Evolutionary conservation across 169 alveolate species (phyloP).

Genomic region (Amoebophrya sp.): DNA sequence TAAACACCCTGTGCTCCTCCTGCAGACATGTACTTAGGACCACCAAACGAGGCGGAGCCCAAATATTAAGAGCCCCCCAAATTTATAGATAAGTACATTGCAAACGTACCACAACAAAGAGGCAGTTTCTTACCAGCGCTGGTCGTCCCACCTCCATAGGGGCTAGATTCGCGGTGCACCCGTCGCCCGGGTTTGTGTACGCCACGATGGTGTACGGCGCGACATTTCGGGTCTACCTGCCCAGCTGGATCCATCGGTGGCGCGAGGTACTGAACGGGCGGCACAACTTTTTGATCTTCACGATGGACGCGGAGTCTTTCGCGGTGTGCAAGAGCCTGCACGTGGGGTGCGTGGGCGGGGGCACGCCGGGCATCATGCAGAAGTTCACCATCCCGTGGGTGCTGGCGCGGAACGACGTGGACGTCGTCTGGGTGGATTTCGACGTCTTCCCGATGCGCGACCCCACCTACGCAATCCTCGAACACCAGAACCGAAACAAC

Average conservation of each 20-base stretch:
- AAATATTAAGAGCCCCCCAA: too few relatives aligned
- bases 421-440: neutral
- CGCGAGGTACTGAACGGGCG: neutral
- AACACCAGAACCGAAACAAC: neutral
- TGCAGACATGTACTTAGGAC: too few relatives aligned
- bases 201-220: constrained; percentile 3
- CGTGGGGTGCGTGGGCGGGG: neutral
- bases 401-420: neutral
- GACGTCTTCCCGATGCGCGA: neutral
- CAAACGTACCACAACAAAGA: too few relatives aligned
- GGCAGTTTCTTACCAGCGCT: too few relatives aligned
- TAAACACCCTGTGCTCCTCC: too few relatives aligned
- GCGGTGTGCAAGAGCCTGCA: neutral
- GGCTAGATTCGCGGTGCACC: too few relatives aligned
- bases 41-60: too few relatives aligned
- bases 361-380: constrained; percentile 12
- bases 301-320: neutral
- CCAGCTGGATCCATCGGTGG: neutral
- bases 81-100: too few relatives aligned
- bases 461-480: neutral
- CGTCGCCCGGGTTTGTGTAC: neutral
- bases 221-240: neutral
- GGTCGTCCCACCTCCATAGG: too few relatives aligned
- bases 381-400: constrained; percentile 3
- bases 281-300: neutral